These are phyloP conservation scores for Ophiostoma triangulosporum DNA, from an alignment of 2,329 filamentous ascomycete species.

Conservation along the genomic window DNA sequence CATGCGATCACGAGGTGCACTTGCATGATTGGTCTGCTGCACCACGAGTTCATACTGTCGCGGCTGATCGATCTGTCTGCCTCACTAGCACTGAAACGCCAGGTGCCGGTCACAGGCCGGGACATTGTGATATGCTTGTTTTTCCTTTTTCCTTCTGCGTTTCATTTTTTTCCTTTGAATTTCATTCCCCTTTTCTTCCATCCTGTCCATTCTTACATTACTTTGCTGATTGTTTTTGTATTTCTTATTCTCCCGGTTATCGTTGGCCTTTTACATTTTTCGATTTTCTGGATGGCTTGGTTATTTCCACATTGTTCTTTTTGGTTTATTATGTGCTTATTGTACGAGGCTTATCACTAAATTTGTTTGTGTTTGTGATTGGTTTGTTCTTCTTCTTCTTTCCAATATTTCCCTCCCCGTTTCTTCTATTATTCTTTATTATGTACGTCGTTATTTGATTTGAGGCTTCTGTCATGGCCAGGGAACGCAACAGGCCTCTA, in stretches of 20 bases:
- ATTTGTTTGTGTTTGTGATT: too few species aligned
- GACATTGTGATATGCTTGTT: not conserved
- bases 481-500: not conserved
- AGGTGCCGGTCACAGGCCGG: slow-evolving; percentile 9
- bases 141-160: not conserved
- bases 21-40: not conserved
- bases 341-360: not conserved
- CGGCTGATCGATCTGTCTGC: slow-evolving; percentile 2
- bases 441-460: not conserved
- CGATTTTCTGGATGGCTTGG: too few species aligned
- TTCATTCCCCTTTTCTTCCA: not conserved
- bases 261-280: not conserved
- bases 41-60: not conserved
- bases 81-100: not conserved
- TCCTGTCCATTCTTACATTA: not conserved
- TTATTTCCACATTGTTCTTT: not conserved
- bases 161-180: not conserved
- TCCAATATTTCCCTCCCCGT: too few species aligned
- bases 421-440: not conserved
- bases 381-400: too few species aligned
- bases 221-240: not conserved
- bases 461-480: not conserved
- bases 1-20: slow-evolving; percentile 2
- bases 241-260: not conserved
- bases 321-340: not conserved